phyloP scores from a whole-genome alignment of 2,329 filamentous ascomycete genomes.

The Clonostachys rosea region DNA sequence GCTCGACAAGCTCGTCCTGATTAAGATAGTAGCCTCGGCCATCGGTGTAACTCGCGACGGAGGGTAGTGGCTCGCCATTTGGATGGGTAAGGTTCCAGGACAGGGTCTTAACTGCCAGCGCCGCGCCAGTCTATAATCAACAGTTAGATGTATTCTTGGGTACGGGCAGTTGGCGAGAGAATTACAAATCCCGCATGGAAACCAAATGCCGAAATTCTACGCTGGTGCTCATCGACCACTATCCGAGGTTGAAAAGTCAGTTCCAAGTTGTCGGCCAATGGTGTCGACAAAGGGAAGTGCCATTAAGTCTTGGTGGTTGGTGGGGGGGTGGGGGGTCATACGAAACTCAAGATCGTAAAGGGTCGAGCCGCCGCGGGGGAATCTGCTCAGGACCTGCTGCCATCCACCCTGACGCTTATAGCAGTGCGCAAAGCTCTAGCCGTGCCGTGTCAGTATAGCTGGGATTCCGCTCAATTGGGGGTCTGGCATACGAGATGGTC shows the following conservation, averaged over 20 bases:
- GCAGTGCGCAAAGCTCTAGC: constrained; percentile 66
- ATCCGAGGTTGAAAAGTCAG: constrained; percentile 29
- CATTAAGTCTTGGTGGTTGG: no score
- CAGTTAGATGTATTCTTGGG: no score
- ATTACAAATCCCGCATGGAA: constrained; percentile 59
- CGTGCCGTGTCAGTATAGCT: not conserved
- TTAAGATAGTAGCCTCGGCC: constrained; percentile 2
- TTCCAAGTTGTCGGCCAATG: not conserved
- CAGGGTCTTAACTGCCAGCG: constrained; percentile 76
- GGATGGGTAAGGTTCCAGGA: constrained; percentile 26
- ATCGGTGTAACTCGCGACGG: constrained; percentile 2
- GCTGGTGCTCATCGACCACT: no score
- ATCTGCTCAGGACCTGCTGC: constrained; percentile 35
- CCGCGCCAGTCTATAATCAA: constrained; percentile 48
- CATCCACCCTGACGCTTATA: constrained; percentile 77
- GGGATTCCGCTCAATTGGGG: no score
- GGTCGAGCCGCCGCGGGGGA: constrained; percentile 47
- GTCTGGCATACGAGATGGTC: not conserved
- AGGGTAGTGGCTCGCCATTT: not conserved
- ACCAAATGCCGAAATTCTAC: no score
- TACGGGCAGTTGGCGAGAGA: no score
- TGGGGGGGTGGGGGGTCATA: not conserved
- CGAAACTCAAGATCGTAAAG: constrained; percentile 81
- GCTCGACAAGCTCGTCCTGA: constrained; percentile 1
- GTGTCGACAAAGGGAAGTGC: no score